Base-by-base conservation (phyloP, 2,329 filamentous ascomycete species). In the Aspergillus niger region DNA sequence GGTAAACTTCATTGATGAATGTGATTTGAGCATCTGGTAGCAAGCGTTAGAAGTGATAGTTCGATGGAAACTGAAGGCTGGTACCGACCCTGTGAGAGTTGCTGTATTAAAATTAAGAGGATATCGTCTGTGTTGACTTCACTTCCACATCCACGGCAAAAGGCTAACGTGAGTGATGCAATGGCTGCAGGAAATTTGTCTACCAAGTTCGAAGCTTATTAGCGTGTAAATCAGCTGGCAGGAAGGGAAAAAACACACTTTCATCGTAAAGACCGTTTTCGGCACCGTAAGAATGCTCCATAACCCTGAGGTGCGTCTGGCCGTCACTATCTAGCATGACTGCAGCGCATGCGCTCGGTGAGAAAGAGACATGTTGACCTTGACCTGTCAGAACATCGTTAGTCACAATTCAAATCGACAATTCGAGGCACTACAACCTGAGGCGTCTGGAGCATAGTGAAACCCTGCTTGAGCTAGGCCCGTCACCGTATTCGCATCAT, bases 391-490 rank as follows among this genome's bases (percentile, higher is more conserved):
- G 41, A 26, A 7, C n/a, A 10, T 6, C n/a, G 22, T 71, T 38
- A 71, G 56, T 38, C 15, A 44, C 36, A 44, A n/a, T 24, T 15
- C 7, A 39, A n/a, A 3, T 11, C 39, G 24, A 36, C 7, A 41
- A 1, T 30, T 26, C 15, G 10, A 32, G 13, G 24, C 20, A 22
- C 41, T 36, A 44, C 5, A 22, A 89, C 89, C 89, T 61, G 89
- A 85, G 11, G 86, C 83, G 43, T 87, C 84, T 15, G 88, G 82
- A 3, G 84, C 76, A 70, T 90, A 95, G 6, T 84, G 82, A 74
- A 96, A 96, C 1, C 92, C 92, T 49, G 88, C 87, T 73, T 97
- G 91, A 28, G 88, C 81, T 28, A 96, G 81, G 59, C 86, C 90
- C 63, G 85, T 86, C 32, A 96, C 86, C 49, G 81, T 86, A 47